phyloP scores from a whole-genome alignment of 179 eudicot genomes.

The Heliamphora pulchella region DNA sequence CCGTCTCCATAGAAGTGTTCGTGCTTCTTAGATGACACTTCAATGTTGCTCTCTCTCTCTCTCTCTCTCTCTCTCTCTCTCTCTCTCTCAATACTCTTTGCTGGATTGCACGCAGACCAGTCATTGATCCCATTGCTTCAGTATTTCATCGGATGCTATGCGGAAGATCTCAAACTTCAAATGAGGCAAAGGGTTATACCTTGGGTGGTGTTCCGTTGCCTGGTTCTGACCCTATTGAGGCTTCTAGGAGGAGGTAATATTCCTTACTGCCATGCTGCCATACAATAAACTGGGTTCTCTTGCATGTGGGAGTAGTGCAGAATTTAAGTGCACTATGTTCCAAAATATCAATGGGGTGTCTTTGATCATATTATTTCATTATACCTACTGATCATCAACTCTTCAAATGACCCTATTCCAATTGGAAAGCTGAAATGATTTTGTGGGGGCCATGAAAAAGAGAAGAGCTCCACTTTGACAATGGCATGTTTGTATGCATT shows the following conservation, averaged over 20 bases:
- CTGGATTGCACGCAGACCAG: conserved; percentile 51
- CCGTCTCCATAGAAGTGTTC: too few relatives aligned
- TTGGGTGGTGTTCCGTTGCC: conserved; percentile 67
- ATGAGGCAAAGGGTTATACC: conserved; percentile 51
- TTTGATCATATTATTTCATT: neutral
- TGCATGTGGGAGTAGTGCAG: neutral
- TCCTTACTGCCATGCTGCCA: neutral
- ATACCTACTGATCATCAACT: too few relatives aligned
- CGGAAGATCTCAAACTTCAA: conserved; percentile 53
- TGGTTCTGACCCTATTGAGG: conserved; percentile 90
- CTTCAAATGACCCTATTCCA: neutral
- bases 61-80: too few relatives aligned
- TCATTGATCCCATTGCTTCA: conserved; percentile 75
- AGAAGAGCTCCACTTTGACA: too few relatives aligned
- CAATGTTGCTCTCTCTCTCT: too few relatives aligned
- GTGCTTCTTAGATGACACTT: too few relatives aligned
- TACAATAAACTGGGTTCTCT: neutral
- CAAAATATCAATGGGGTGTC: neutral
- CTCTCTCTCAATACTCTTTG: neutral
- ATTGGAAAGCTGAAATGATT: neutral
- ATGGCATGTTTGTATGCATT: neutral
- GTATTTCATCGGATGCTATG: conserved; percentile 75
- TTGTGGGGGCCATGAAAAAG: neutral
- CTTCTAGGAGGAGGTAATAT: conserved; percentile 86
- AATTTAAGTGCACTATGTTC: neutral